Evolutionary conservation across 2,329 filamentous ascomycete species (phyloP).

Genomic region (Xylaria digitata): DNA sequence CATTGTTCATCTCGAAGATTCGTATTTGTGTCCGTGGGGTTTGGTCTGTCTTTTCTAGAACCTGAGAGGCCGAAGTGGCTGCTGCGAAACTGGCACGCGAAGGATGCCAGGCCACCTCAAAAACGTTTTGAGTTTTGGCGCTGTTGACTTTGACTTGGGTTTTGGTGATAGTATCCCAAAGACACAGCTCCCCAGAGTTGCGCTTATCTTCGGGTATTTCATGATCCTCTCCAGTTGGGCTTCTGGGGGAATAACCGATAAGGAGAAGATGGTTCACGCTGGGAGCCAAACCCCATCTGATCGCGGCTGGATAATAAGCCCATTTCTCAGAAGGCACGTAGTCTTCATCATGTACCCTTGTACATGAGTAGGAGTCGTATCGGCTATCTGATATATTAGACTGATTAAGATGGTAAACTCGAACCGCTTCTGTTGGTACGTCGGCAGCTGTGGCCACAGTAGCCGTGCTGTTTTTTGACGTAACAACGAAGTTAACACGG

Average conservation of each 20-base stretch:
- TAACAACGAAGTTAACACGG: slow-evolving; percentile 71
- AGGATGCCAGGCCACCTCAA: slow-evolving; percentile 74
- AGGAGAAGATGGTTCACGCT: slow-evolving; percentile 64
- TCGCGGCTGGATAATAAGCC: slow-evolving; percentile 72
- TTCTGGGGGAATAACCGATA: slow-evolving; percentile 72
- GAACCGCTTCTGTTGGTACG: slow-evolving; percentile 63
- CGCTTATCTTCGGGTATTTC: slow-evolving; percentile 69
- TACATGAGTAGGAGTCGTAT: slow-evolving; percentile 50
- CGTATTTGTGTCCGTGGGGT: slow-evolving; percentile 67
- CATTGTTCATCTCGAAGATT: slow-evolving; percentile 57
- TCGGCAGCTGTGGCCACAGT: slow-evolving; percentile 71
- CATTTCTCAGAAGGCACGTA: slow-evolving; percentile 60
- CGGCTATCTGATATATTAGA: slow-evolving; percentile 28
- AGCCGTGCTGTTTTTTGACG: slow-evolving; percentile 60
- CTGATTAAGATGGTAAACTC: slow-evolving; percentile 63
- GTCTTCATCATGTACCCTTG: slow-evolving; percentile 49
- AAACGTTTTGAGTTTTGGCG: slow-evolving; percentile 68
- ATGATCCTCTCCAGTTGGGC: slow-evolving; percentile 62
- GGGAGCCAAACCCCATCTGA: slow-evolving; percentile 67
- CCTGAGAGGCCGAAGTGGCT: slow-evolving; percentile 65
- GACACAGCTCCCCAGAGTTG: slow-evolving; percentile 69
- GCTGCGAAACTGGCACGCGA: slow-evolving; percentile 63
- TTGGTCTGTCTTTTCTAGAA: slow-evolving; percentile 55
- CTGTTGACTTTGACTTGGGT: slow-evolving; percentile 61
- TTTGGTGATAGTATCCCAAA: slow-evolving; percentile 65